A percentile compares a stretch with the other conserved stretches of the same genome.
phyloP scores from a whole-genome alignment of 371 early-diverging fungal genomes.

The Apophysomyces variabilis region DNA sequence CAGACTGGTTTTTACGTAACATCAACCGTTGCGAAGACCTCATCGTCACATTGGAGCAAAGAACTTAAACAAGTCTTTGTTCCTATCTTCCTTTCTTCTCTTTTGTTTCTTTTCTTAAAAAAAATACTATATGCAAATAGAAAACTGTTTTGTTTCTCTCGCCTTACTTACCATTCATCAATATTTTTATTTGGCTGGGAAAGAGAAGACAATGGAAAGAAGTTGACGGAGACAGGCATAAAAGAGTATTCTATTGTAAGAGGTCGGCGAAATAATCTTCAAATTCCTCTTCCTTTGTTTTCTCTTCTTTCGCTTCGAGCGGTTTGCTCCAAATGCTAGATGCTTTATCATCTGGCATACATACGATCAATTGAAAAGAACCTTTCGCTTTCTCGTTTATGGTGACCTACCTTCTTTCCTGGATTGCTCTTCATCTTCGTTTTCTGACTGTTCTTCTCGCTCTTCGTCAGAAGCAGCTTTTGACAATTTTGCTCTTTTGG shows the following conservation, averaged over 20 bases:
- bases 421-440: background rate
- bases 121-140: background rate
- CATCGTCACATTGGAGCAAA: slow-evolving; percentile 43
- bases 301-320: slow-evolving; percentile 38
- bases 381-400: slow-evolving; percentile 4
- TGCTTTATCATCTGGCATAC: slow-evolving; percentile 13
- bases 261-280: slow-evolving; percentile 56
- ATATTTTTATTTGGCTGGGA: background rate
- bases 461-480: slow-evolving; percentile 11
- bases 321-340: slow-evolving; percentile 45
- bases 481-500: slow-evolving; percentile 12
- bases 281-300: slow-evolving; percentile 49
- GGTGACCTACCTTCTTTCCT: background rate
- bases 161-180: slow-evolving; percentile 1
- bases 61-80: slow-evolving; percentile 23
- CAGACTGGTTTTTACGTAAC: slow-evolving; percentile 92
- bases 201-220: slow-evolving; percentile 22
- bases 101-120: background rate
- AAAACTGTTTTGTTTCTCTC: background rate
- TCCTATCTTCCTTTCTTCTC: background rate
- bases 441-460: slow-evolving; percentile 10
- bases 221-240: slow-evolving; percentile 20
- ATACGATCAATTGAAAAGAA: background rate
- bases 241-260: slow-evolving; percentile 31
- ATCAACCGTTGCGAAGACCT: slow-evolving; percentile 79